phyloP scores from a whole-genome alignment of 1,284 basidiomycete species.

The Phellopilus nigrolimitatus region DNA sequence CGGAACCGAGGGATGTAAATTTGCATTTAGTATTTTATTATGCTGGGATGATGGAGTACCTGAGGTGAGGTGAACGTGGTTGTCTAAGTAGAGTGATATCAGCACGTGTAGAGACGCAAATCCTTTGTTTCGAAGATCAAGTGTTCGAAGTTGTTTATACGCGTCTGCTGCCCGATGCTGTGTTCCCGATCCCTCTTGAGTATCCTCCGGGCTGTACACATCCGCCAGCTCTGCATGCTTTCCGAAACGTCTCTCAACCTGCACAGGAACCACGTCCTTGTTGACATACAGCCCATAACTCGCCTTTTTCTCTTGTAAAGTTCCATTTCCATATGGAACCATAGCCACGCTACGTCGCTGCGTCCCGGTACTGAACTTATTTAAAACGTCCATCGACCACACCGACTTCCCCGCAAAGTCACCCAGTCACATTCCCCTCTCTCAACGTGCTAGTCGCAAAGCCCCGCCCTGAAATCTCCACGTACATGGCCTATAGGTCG shows the following conservation, averaged over 20 bases:
- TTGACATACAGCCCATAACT: neutral
- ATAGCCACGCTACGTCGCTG: slow-evolving; percentile 3
- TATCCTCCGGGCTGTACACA: slow-evolving; percentile 3
- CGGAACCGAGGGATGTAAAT: neutral
- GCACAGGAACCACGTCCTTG: slow-evolving; percentile 6
- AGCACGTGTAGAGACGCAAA: neutral
- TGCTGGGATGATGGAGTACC: too few relatives aligned
- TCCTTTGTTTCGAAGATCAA: neutral
- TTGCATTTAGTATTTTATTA: neutral
- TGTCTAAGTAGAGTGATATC: neutral
- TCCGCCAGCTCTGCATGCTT: neutral
- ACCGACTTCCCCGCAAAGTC: neutral
- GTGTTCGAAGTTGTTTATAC: neutral
- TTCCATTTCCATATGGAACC: slow-evolving; percentile 10
- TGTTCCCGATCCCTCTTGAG: slow-evolving; percentile 3
- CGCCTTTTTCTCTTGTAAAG: neutral
- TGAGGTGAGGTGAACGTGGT: too few relatives aligned
- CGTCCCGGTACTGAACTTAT: neutral
- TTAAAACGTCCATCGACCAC: slow-evolving; percentile 1
- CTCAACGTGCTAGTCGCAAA: neutral
- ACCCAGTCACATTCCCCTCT: neutral
- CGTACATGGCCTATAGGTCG: slow-evolving; percentile 4
- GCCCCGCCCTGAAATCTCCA: neutral
- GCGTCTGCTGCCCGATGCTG: slow-evolving; percentile 1
- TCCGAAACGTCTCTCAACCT: slow-evolving; percentile 1